phyloP scores from a whole-genome alignment of 768 basidiomycete species.

The Rhodotorula toruloides region DNA sequence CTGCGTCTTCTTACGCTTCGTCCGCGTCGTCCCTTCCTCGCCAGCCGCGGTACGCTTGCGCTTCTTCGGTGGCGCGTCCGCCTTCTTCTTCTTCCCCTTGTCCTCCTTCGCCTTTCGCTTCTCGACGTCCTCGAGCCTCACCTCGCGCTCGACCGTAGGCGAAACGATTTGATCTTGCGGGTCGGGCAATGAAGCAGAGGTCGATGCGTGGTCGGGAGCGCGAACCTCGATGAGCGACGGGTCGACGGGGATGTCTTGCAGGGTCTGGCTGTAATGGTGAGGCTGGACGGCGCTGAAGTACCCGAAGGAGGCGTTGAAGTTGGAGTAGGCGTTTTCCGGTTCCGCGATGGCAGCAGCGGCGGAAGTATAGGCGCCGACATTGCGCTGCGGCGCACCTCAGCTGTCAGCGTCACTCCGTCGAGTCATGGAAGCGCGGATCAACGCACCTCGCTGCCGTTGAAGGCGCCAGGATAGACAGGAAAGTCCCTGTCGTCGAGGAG shows the following conservation, averaged over 20 bases:
- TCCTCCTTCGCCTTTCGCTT: slow-evolving; percentile 23
- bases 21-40: background rate
- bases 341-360: no score
- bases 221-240: background rate
- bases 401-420: no score
- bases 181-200: background rate
- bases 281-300: background rate
- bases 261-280: background rate
- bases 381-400: no score
- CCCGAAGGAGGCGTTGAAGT: background rate
- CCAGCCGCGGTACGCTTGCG: background rate
- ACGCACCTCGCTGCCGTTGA: no score
- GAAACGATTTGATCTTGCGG: background rate
- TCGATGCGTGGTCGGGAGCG: background rate
- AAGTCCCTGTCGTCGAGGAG: no score
- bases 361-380: no score
- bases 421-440: no score
- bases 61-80: background rate
- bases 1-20: background rate
- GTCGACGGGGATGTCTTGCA: slow-evolving; percentile 18
- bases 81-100: slow-evolving; percentile 43
- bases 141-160: background rate
- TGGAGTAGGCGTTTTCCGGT: background rate
- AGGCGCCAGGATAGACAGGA: no score
- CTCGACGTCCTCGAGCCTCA: no score